These are phyloP conservation scores for Erysimum cheiri DNA, from an alignment of 441 rosid genomes.

Conservation along the genomic window DNA sequence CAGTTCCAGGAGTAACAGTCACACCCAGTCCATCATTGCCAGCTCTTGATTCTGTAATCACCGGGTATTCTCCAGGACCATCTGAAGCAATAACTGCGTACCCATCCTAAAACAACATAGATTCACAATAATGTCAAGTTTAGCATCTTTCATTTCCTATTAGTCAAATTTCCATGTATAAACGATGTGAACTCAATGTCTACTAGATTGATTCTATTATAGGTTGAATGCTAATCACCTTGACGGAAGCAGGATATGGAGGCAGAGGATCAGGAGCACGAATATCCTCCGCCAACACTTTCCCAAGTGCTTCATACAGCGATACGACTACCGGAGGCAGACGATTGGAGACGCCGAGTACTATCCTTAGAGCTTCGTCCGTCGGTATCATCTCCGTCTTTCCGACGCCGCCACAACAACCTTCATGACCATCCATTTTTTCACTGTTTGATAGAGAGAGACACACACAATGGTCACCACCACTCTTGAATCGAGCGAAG, in stretches of 20 bases:
- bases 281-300: constrained; percentile 81
- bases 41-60: constrained; percentile 93
- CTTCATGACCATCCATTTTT: constrained; percentile 34
- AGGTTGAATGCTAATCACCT: constrained; percentile 48
- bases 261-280: constrained; percentile 87
- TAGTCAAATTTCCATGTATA: background rate
- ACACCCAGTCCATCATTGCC: constrained; percentile 94
- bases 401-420: constrained; percentile 33
- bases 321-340: constrained; percentile 63
- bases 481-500: constrained; percentile 15
- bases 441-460: background rate
- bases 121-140: constrained; percentile 3
- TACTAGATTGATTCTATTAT: background rate
- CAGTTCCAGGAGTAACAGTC: constrained; percentile 80
- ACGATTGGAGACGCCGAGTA: constrained; percentile 62
- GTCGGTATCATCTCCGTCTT: constrained; percentile 55
- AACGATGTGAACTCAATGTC: constrained; percentile 2
- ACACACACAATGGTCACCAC: background rate
- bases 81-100: constrained; percentile 95
- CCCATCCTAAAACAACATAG: constrained; percentile 76
- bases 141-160: background rate
- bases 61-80: constrained; percentile 95
- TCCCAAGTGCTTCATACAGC: constrained; percentile 75
- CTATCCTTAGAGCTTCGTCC: constrained; percentile 69
- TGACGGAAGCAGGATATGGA: constrained; percentile 90